A percentile compares a stretch with the other conserved stretches of the same genome.
Conservation (phyloP, 768 basidiomycete species). For the Kwoniella shandongensis region DNA sequence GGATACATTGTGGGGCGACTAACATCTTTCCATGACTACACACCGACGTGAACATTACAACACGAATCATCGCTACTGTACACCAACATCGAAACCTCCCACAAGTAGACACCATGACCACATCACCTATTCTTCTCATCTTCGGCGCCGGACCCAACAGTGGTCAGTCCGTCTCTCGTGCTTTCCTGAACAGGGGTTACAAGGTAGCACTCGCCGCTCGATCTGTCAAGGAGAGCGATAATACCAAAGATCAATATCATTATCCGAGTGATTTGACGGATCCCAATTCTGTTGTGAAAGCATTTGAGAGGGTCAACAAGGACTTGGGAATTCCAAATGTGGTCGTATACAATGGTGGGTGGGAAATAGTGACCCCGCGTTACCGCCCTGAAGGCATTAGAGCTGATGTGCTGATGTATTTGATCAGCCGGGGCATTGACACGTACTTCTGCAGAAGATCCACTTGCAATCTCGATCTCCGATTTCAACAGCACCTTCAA, state of each 20-base stretch:
- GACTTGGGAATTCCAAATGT: constrained; percentile 21
- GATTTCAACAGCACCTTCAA: constrained; percentile 12
- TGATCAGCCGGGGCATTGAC: not conserved
- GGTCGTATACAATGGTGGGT: constrained; percentile 29
- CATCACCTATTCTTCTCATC: constrained; percentile 16
- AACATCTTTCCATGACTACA: too few relatives aligned
- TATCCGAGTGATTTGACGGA: constrained; percentile 24
- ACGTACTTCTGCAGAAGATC: constrained; percentile 13
- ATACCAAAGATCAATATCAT: constrained; percentile 13
- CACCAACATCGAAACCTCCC: too few relatives aligned
- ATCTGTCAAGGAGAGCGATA: constrained; percentile 17
- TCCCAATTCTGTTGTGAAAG: constrained; percentile 11
- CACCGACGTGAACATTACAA: too few relatives aligned
- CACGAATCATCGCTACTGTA: too few relatives aligned
- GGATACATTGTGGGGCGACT: too few relatives aligned
- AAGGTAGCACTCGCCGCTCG: constrained; percentile 25
- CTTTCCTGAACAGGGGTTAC: constrained; percentile 21
- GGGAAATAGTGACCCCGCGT: too few relatives aligned
- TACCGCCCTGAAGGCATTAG: too few relatives aligned
- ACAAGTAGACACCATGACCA: too few relatives aligned
- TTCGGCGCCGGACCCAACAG: constrained; percentile 29
- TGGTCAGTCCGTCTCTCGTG: constrained; percentile 18
- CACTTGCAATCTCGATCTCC: constrained; percentile 5
- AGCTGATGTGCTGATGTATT: too few relatives aligned
- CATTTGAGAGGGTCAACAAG: constrained; percentile 15